phyloP scores from a whole-genome alignment of 805 yeast species.

The Starmerella vaccinii region DNA sequence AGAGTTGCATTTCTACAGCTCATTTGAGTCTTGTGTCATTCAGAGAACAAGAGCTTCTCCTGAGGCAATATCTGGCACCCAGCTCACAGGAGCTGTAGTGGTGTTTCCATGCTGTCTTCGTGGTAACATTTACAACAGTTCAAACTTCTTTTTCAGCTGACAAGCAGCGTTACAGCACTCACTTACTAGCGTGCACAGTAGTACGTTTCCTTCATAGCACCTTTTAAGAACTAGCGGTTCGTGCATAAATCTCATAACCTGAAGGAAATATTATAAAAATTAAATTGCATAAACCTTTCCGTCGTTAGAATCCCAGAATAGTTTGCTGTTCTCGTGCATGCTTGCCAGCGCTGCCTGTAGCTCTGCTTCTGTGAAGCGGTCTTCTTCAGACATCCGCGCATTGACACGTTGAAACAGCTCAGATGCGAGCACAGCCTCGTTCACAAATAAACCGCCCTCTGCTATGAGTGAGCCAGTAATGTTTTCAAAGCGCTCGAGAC shows the following conservation, averaged over 20 bases:
- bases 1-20: too few species aligned
- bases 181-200: too few species aligned
- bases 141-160: too few species aligned
- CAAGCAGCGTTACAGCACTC: too few species aligned
- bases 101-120: too few species aligned
- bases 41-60: too few species aligned
- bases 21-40: too few species aligned
- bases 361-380: constrained; percentile 32
- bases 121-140: too few species aligned
- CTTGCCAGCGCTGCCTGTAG: constrained; percentile 32
- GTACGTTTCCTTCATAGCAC: too few species aligned
- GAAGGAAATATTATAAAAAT: constrained; percentile 36
- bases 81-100: too few species aligned
- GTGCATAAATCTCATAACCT: constrained; percentile 53
- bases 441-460: constrained; percentile 33
- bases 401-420: constrained; percentile 37
- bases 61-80: too few species aligned
- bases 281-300: constrained; percentile 20
- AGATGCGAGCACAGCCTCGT: constrained; percentile 36
- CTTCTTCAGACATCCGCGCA: constrained; percentile 35
- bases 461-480: constrained; percentile 41
- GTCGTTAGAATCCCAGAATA: constrained; percentile 31
- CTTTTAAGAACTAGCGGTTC: constrained; percentile 34
- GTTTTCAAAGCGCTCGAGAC: constrained; percentile 40
- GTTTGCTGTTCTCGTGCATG: constrained; percentile 32